Base-by-base conservation (phyloP, 257 asterid species). In the Solanum ossicruentum region DNA sequence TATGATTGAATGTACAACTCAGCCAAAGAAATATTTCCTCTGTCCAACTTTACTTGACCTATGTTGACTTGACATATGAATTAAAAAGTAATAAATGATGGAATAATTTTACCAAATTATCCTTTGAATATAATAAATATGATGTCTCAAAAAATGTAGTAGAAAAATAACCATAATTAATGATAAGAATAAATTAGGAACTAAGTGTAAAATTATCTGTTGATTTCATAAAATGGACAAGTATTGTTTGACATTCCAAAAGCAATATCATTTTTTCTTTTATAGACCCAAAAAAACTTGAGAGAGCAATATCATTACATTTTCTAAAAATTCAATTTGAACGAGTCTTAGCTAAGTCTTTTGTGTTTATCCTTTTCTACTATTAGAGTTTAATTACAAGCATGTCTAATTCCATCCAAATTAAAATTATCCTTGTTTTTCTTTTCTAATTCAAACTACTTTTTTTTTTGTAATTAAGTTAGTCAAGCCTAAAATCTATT, bases 241-340 rank as follows among this genome's bases (percentile, higher is more conserved):
- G 0, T 32, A 32, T 32, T 32, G 0, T 32, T 32, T 0, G 0
- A 32, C 0, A 32, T 32, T 32, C 2, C 0, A 28, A 28, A 28
- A 28, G n/a, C n/a, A n/a, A n/a, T n/a, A n/a, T n/a, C n/a, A n/a
- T n/a, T n/a, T n/a, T n/a, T n/a, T n/a, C n/a, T n/a, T 4, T 36
- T 36, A 36, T 3, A 3, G 1, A 20, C 1, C 2, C 8, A 1
- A 4, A 8, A 7, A 57, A 57, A 57, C 28, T 10, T 12, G 12
- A 65, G 20, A 26, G 5, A 63, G 32, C 3, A 63, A 63, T 23
- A 63, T 2, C 41, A 23, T 23, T 63, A 63, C 18, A 23, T 63
- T 23, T 63, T 12, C 3, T 11, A 23, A 23, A 54, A 23, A 13
- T 3, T 15, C 47, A 32, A 67, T 67, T 72, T 72, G 80, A 72